Evolutionary conservation across 2,329 filamentous ascomycete species (phyloP).

Genomic region (Alternaria sp.): DNA sequence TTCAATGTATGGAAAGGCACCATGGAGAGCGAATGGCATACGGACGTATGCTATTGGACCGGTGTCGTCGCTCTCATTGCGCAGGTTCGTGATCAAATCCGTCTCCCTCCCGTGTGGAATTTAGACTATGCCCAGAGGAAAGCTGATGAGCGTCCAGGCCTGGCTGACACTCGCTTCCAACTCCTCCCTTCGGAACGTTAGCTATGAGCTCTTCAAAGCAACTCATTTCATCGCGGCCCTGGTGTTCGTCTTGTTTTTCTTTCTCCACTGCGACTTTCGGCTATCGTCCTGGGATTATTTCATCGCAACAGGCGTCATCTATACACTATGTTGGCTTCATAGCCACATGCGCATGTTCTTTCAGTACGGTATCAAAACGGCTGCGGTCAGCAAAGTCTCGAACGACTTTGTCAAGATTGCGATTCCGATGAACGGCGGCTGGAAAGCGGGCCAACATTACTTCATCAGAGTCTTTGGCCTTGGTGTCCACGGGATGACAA

Average conservation of each 20-base stretch:
- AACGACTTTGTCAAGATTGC: slow-evolving; percentile 27
- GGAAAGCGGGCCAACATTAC: slow-evolving; percentile 62
- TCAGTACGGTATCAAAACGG: slow-evolving; percentile 56
- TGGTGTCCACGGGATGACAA: slow-evolving; percentile 53
- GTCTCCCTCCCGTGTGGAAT: neutral
- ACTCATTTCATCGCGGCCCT: slow-evolving; percentile 61
- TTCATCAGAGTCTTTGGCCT: slow-evolving; percentile 60
- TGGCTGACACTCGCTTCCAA: slow-evolving; percentile 57
- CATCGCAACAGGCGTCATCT: slow-evolving; percentile 62
- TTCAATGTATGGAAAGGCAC: slow-evolving; percentile 57
- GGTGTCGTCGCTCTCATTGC: slow-evolving; percentile 60
- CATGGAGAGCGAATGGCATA: slow-evolving; percentile 53
- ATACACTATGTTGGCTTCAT: slow-evolving; percentile 56
- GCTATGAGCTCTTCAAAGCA: slow-evolving; percentile 68
- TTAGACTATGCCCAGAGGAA: neutral
- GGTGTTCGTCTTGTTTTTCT: slow-evolving; percentile 65
- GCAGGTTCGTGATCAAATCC: neutral
- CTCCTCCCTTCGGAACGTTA: slow-evolving; percentile 50
- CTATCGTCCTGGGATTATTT: slow-evolving; percentile 61
- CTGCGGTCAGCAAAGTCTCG: slow-evolving; percentile 48
- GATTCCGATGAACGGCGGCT: slow-evolving; percentile 47
- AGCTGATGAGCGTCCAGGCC: slow-evolving; percentile 50
- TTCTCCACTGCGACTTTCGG: slow-evolving; percentile 64
- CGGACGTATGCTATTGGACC: slow-evolving; percentile 58
- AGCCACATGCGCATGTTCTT: slow-evolving; percentile 56